Base-by-base conservation (phyloP, 2,329 filamentous ascomycete species). In the Raffaelea arxii region DNA sequence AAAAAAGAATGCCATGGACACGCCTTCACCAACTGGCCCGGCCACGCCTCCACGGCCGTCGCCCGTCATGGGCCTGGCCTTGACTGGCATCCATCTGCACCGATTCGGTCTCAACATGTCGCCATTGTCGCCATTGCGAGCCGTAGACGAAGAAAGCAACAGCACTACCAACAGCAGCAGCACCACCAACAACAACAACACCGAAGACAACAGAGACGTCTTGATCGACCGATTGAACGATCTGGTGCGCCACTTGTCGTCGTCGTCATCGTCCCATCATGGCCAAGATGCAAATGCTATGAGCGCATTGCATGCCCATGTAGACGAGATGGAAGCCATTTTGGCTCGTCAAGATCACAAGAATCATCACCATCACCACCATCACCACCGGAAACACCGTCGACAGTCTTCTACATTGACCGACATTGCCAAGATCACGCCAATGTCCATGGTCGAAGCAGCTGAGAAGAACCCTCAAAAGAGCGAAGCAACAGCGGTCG, bases 161-260 rank as follows among this genome's bases (percentile, higher is more conserved):
- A 30, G 27, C 25, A 14, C 16, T n/a, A 24, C 6, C 24, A 27
- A 46, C 23, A 49, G 49, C 11, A 45, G 22, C 14, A 14, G 19
- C 32, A 21, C 23, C 23, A 14, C 18, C 22, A 35, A 27, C 48
- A 48, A 25, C 19, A 25, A 39, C 4, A n/a, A 57, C 25, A 46
- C 59, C 18, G 59, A 61, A 39, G 64, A 65, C 49, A 63, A 62
- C 56, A 65, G 64, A 47, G 66, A 74, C 50, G 65, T 69, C 22
- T 65, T 78, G 45, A 66, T 74, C 25, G 65, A 69, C 51, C 63
- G 68, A 25, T 59, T 71, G 16, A 57, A 55, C 41, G 61, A 62
- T 38, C 50, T 71, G 21, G 58, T 66, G n/a, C 59, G 65, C 43
- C 62, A 64, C 38, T 55, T 71, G 7, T 58, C 55, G 50, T 54